A percentile compares a stretch with the other conserved stretches of the same genome.
phyloP scores from a whole-genome alignment of 192 early-diverging fungal species.

The Gryganskiella cystojenkinii region DNA sequence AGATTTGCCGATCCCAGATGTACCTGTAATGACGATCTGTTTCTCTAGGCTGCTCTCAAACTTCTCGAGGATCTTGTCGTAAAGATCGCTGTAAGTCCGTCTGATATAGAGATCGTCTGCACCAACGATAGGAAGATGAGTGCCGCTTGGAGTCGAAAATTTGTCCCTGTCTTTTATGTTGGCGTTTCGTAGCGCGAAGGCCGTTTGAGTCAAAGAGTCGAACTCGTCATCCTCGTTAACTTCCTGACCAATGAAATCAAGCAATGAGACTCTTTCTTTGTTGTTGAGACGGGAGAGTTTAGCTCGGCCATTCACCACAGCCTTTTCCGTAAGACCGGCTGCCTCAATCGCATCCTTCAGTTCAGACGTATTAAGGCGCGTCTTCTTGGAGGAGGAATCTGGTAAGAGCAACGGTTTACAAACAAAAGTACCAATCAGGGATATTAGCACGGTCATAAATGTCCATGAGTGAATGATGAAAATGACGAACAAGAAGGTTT shows the following conservation, averaged over 20 bases:
- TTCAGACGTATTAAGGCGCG: not conserved
- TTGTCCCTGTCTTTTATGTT: slow-evolving; percentile 10
- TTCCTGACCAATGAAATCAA: slow-evolving; percentile 9
- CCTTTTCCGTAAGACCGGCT: slow-evolving; percentile 17
- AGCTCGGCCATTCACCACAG: slow-evolving; percentile 14
- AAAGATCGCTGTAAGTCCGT: slow-evolving; percentile 27
- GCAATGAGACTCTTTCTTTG: slow-evolving; percentile 12
- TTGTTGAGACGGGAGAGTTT: slow-evolving; percentile 8
- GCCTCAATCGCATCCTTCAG: slow-evolving; percentile 14
- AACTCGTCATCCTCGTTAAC: not conserved
- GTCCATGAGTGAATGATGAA: not conserved
- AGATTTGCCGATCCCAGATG: slow-evolving; percentile 49
- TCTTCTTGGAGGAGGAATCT: slow-evolving; percentile 2
- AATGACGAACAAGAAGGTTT: too few relatives aligned
- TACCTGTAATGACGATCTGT: slow-evolving; percentile 38
- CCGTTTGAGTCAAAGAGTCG: not conserved
- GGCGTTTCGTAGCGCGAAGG: not conserved
- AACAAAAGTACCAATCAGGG: not conserved
- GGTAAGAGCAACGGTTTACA: not conserved
- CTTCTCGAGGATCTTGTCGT: slow-evolving; percentile 3
- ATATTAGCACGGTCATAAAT: not conserved
- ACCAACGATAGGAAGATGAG: slow-evolving; percentile 14
- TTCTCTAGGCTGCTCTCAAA: slow-evolving; percentile 4
- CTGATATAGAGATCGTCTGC: slow-evolving; percentile 29
- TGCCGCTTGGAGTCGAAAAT: not conserved